Evolutionary conservation across 2,329 filamentous ascomycete species (phyloP).

Genomic region (Phaeosphaeriaceae sp.): DNA sequence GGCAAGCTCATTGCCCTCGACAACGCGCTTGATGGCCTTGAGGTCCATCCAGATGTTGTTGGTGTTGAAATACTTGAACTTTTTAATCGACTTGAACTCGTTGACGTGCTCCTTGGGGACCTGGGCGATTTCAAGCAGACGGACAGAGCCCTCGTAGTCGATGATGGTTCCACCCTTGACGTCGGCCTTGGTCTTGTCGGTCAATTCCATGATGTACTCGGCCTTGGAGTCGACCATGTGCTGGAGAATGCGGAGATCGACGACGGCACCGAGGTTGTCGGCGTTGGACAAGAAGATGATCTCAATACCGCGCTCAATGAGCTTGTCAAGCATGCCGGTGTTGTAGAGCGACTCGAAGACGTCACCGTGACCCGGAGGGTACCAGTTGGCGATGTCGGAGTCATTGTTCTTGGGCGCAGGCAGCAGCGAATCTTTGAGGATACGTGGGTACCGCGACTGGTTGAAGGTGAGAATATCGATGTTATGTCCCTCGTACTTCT

Average conservation of each 20-base stretch:
- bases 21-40: constrained; percentile 95
- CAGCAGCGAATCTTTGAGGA: constrained; percentile 97
- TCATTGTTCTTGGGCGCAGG: constrained; percentile 90
- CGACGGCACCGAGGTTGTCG: constrained; percentile 96
- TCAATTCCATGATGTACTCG: constrained; percentile 99
- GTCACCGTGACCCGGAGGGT: constrained; percentile 98
- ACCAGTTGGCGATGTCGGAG: constrained; percentile 94
- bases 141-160: constrained; percentile 96
- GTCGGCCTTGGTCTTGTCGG: constrained; percentile 99
- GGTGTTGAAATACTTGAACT: constrained; percentile 99
- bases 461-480: constrained; percentile 99
- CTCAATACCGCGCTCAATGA: constrained; percentile 93
- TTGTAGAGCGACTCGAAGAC: constrained; percentile 99
- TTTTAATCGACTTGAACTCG: constrained; percentile 99
- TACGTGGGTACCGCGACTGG: constrained; percentile 97
- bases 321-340: constrained; percentile 96
- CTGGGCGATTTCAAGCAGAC: constrained; percentile 97
- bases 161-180: constrained; percentile 99
- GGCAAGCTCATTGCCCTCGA: constrained; percentile 96
- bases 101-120: constrained; percentile 99
- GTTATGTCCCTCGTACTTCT: constrained; percentile 99
- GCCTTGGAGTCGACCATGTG: constrained; percentile 98
- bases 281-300: constrained; percentile 99
- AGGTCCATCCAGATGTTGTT: constrained; percentile 99
- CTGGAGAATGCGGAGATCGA: constrained; percentile 96